Evolutionary conservation across 768 basidiomycete genomes (phyloP).

Genomic region (Auriculariales sp.): DNA sequence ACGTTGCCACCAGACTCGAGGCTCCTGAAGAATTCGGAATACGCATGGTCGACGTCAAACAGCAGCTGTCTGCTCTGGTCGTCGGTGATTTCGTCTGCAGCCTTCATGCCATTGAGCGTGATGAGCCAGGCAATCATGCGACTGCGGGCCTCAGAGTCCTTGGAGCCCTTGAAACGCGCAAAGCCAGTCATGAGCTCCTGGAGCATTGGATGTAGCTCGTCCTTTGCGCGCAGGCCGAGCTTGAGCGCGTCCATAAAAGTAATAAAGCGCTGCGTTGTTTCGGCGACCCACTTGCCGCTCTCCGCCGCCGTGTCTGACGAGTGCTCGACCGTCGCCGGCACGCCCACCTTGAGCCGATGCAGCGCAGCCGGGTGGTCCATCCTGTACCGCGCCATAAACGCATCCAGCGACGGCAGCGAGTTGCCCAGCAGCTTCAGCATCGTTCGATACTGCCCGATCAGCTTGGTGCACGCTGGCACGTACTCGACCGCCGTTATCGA

Average conservation of each 20-base stretch:
- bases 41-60: constrained; percentile 96
- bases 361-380: constrained; percentile 91
- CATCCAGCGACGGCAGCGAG: constrained; percentile 70
- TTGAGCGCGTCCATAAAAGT: constrained; percentile 98
- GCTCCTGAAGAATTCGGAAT: constrained; percentile 83
- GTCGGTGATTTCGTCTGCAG: constrained; percentile 88
- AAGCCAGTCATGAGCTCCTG: constrained; percentile 94
- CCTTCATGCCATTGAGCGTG: constrained; percentile 92
- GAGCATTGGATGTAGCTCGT: constrained; percentile 86
- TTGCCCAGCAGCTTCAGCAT: constrained; percentile 92
- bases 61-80: constrained; percentile 90
- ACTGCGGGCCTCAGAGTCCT: constrained; percentile 92
- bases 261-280: constrained; percentile 95
- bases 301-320: constrained; percentile 85
- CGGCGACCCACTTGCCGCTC: constrained; percentile 92
- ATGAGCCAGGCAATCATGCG: constrained; percentile 94
- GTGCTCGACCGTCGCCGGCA: constrained; percentile 94
- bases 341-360: constrained; percentile 79
- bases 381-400: constrained; percentile 85
- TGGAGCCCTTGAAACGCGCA: constrained; percentile 85
- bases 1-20: constrained; percentile 26
- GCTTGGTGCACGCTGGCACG: constrained; percentile 84
- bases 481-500: constrained; percentile 83
- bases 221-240: constrained; percentile 86
- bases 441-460: constrained; percentile 96